A percentile compares a stretch with the other conserved stretches of the same genome.
Conservation (phyloP, 2,329 filamentous ascomycete genomes). For the Colletotrichum aenigma region DNA sequence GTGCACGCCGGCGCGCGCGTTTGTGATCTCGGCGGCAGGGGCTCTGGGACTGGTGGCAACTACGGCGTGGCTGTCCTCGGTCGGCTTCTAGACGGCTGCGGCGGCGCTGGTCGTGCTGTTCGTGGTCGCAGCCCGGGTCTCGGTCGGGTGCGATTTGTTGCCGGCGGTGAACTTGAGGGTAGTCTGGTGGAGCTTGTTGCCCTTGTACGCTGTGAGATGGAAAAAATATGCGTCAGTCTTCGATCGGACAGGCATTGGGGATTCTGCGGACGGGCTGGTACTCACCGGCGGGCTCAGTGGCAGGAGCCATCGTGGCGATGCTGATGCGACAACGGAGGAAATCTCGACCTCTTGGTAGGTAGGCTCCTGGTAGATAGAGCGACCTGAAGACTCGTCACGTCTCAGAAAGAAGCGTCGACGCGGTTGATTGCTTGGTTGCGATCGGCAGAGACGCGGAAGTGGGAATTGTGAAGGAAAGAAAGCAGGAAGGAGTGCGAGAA, state of each 20-base stretch:
- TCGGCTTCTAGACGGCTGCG: neutral
- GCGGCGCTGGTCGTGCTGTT: neutral
- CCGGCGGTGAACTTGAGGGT: neutral
- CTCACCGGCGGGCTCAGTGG: neutral
- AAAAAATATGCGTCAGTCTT: neutral
- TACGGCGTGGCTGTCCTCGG: neutral
- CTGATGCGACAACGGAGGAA: neutral
- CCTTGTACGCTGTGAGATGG: neutral
- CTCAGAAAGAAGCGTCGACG: neutral
- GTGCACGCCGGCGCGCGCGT: neutral
- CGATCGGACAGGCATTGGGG: neutral
- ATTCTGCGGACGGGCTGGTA: neutral
- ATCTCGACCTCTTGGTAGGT: neutral
- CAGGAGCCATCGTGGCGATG: neutral
- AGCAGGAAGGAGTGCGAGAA: neutral
- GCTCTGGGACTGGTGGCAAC: neutral
- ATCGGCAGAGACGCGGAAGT: neutral
- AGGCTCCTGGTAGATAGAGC: neutral
- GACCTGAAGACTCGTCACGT: neutral
- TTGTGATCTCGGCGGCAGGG: neutral
- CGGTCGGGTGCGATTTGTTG: neutral
- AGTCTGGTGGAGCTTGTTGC: neutral
- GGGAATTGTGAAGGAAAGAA: neutral
- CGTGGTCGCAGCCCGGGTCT: neutral
- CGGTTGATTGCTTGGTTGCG: neutral